These are phyloP conservation scores for Hypoxylon crocopeplum DNA, from an alignment of 495 filamentous ascomycete genomes.

Conservation along the genomic window DNA sequence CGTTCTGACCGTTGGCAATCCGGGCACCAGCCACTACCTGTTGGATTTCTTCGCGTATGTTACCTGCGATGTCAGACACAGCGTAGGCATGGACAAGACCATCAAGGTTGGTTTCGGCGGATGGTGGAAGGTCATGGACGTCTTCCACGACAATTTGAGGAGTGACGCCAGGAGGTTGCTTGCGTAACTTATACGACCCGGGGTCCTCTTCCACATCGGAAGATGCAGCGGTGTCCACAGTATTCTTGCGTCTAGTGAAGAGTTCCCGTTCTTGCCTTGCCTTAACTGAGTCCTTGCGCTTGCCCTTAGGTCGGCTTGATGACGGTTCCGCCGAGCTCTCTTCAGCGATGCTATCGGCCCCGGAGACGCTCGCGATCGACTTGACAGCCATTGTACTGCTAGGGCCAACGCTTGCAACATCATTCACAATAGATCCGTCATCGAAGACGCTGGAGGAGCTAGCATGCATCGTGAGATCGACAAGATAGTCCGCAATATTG, in stretches of 20 bases:
- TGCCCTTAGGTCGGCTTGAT: constrained; percentile 65
- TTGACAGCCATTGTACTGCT: constrained; percentile 92
- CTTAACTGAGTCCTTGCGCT: constrained; percentile 76
- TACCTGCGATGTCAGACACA: constrained; percentile 76
- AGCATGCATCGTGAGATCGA: constrained; percentile 97
- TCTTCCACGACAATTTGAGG: constrained; percentile 70
- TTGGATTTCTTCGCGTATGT: constrained; percentile 82
- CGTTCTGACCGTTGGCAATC: constrained; percentile 70
- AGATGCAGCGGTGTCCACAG: constrained; percentile 71
- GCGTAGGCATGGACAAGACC: constrained; percentile 75
- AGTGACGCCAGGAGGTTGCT: constrained; percentile 65
- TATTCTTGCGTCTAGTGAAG: constrained; percentile 79
- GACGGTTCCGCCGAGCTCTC: constrained; percentile 56
- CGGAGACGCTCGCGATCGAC: constrained; percentile 81
- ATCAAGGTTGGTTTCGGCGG: constrained; percentile 83
- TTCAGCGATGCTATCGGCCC: constrained; percentile 64
- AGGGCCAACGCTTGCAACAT: constrained; percentile 76
- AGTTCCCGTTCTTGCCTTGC: constrained; percentile 87
- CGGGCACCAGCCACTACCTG: constrained; percentile 65
- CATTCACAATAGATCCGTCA: constrained; percentile 63
- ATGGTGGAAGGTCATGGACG: constrained; percentile 77
- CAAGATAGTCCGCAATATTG: constrained; percentile 97
- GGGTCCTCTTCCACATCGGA: constrained; percentile 66
- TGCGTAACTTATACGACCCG: constrained; percentile 68
- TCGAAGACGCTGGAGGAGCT: constrained; percentile 48